Evolutionary conservation across 164 flowering plant species (phyloP).

Genomic region (Magnolia officinalis): DNA sequence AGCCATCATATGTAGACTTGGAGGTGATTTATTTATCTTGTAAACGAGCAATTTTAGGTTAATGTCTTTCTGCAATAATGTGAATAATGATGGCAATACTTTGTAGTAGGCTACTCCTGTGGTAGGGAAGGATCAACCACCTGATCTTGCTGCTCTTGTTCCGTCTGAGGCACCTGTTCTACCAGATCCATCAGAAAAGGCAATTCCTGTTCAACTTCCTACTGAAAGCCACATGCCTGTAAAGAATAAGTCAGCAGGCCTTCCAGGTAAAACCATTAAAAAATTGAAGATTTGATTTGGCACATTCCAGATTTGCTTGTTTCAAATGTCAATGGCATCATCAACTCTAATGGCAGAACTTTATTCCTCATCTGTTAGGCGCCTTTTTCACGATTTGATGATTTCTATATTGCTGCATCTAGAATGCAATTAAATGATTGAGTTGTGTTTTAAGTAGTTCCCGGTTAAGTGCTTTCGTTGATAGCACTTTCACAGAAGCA

Average conservation of each 20-base stretch:
- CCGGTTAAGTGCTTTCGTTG: too few relatives aligned
- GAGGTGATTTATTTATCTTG: slow-evolving; percentile 50
- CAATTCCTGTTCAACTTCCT: slow-evolving; percentile 27
- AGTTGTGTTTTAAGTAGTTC: too few relatives aligned
- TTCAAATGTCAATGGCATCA: not conserved
- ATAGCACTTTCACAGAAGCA: too few relatives aligned
- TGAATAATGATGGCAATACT: slow-evolving; percentile 11
- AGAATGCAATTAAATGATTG: not conserved
- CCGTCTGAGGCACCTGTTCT: slow-evolving; percentile 48
- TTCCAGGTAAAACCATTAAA: slow-evolving; percentile 39
- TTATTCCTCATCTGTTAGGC: not conserved
- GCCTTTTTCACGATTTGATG: not conserved
- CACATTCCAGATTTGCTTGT: not conserved
- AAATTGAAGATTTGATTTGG: not conserved
- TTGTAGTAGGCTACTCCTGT: slow-evolving; percentile 70
- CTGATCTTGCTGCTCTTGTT: slow-evolving; percentile 82
- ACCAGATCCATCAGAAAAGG: slow-evolving; percentile 33
- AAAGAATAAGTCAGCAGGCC: slow-evolving; percentile 27
- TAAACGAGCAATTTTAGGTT: not conserved
- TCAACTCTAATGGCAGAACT: not conserved
- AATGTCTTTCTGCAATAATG: not conserved
- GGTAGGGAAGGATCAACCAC: slow-evolving; percentile 95
- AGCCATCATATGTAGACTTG: slow-evolving; percentile 76
- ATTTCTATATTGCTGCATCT: not conserved
- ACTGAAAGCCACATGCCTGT: slow-evolving; percentile 21